Conservation (phyloP, 2,329 filamentous ascomycete species). For the Paraphaeosphaeria sporulosa region DNA sequence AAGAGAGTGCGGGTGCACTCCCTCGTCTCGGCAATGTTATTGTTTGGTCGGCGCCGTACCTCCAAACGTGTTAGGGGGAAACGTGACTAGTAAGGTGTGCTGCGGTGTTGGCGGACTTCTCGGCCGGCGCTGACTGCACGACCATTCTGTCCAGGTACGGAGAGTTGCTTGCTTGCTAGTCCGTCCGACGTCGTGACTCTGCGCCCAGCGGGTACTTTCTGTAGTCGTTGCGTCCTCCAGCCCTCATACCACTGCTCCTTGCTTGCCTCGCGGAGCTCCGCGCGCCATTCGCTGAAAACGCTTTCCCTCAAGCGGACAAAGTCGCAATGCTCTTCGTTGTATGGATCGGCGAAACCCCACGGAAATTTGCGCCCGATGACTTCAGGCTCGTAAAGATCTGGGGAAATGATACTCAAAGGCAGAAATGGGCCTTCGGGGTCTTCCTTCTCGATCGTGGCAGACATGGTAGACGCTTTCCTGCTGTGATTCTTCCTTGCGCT, state of each 20-base stretch:
- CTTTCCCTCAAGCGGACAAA: conserved; percentile 89
- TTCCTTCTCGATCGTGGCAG: conserved; percentile 46
- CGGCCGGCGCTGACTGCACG: conserved; percentile 44
- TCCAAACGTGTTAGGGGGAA: too few relatives aligned
- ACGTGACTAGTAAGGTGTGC: conserved; percentile 26
- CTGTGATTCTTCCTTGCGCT: conserved; percentile 45
- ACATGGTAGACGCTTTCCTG: conserved; percentile 52
- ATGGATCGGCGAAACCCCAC: conserved; percentile 96
- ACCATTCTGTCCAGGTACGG: conserved; percentile 37
- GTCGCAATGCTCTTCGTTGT: conserved; percentile 91
- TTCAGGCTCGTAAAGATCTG: conserved; percentile 84
- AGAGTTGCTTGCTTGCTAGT: conserved; percentile 32
- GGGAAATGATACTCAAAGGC: conserved; percentile 91
- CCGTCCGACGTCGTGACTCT: conserved; percentile 42
- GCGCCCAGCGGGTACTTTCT: conserved; percentile 33
- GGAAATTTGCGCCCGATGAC: conserved; percentile 87
- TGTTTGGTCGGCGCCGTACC: not conserved
- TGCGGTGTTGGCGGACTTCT: conserved; percentile 37
- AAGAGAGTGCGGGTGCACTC: not conserved
- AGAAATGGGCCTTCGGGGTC: conserved; percentile 69
- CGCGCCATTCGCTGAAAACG: conserved; percentile 92
- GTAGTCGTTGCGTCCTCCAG: conserved; percentile 75
- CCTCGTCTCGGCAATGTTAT: not conserved
- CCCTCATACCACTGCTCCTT: conserved; percentile 94
- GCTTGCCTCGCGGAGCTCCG: conserved; percentile 87